These are phyloP conservation scores for Lantana camara DNA, from an alignment of 257 asterid genomes.

Conservation along the genomic window DNA sequence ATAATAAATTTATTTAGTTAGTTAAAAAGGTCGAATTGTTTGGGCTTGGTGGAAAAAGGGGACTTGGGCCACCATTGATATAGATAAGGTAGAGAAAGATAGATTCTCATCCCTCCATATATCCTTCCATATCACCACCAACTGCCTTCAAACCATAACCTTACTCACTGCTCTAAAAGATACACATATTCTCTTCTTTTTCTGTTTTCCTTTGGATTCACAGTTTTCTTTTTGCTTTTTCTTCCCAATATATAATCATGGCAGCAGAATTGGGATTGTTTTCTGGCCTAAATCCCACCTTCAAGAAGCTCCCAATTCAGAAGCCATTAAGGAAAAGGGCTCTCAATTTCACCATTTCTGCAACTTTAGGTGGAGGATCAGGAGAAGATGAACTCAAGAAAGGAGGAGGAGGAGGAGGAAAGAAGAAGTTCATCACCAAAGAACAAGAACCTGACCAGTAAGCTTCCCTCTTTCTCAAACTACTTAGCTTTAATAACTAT, in stretches of 20 bases:
- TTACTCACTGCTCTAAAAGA: not conserved
- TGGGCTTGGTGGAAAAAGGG: no score
- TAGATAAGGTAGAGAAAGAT: not conserved
- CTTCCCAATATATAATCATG: no score
- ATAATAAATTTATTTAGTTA: no score
- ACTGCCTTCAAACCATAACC: constrained; percentile 13
- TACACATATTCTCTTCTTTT: no score
- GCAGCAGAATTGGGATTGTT: constrained; percentile 52
- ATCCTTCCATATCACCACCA: not conserved
- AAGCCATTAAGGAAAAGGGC: constrained; percentile 40
- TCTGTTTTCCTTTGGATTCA: no score
- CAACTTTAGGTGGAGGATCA: constrained; percentile 90
- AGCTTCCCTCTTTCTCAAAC: constrained; percentile 10
- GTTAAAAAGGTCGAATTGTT: no score
- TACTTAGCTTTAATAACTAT: no score
- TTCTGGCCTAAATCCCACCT: constrained; percentile 37
- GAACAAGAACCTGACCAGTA: constrained; percentile 95
- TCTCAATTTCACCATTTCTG: constrained; percentile 49
- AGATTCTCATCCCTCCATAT: constrained; percentile 15
- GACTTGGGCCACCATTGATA: no score
- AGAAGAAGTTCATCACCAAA: constrained; percentile 90
- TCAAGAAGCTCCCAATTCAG: constrained; percentile 37
- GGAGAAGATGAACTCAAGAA: constrained; percentile 71
- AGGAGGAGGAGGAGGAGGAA: constrained; percentile 65
- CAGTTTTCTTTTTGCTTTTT: no score